These are phyloP conservation scores for Anisodus acutangulus DNA, from an alignment of 257 asterid species.

Conservation along the genomic window DNA sequence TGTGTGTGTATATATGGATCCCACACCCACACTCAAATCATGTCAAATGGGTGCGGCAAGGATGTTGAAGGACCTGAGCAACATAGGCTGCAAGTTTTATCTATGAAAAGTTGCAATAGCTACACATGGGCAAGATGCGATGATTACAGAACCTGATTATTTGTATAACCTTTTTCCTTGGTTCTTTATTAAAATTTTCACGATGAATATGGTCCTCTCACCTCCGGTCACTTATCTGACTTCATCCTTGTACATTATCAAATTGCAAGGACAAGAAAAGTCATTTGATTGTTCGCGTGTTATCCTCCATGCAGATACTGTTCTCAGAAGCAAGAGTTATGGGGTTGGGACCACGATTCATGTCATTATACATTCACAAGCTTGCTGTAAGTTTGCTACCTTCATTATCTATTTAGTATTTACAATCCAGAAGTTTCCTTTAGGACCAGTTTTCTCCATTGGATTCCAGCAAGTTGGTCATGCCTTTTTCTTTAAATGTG, in stretches of 20 bases:
- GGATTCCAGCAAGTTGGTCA: background rate
- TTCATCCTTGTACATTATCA: slow-evolving; percentile 17
- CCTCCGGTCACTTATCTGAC: background rate
- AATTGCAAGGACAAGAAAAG: background rate
- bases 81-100: background rate
- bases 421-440: background rate
- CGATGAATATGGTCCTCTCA: background rate
- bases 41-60: background rate
- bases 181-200: background rate
- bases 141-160: background rate
- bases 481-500: background rate
- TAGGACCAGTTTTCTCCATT: slow-evolving; percentile 8
- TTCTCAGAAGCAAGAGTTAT: slow-evolving; percentile 76
- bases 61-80: background rate
- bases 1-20: background rate
- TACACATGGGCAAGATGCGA: background rate
- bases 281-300: background rate
- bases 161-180: background rate
- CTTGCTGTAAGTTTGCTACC: slow-evolving; percentile 71
- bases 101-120: slow-evolving; percentile 5
- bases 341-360: slow-evolving; percentile 88
- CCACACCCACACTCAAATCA: background rate
- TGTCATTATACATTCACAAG: slow-evolving; percentile 82
- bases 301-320: slow-evolving; percentile 53
- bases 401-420: background rate